Evolutionary conservation across 2,329 filamentous ascomycete genomes (phyloP).

Genomic region (Fusarium sp.): DNA sequence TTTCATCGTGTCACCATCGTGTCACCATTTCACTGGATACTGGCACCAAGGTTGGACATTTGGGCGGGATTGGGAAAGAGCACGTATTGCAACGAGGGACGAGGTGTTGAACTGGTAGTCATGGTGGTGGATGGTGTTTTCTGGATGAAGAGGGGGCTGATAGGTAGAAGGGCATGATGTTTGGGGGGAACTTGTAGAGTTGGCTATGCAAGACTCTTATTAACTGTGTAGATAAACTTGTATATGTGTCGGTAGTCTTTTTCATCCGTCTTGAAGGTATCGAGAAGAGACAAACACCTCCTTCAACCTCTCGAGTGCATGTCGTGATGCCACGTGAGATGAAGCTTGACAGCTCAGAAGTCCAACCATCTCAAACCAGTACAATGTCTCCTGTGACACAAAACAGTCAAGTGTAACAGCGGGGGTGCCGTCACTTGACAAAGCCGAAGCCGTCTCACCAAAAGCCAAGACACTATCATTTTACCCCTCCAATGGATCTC

Average conservation of each 20-base stretch:
- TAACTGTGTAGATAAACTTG: neutral
- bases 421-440: neutral
- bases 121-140: neutral
- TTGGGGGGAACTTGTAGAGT: neutral
- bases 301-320: neutral
- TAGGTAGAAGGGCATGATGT: neutral
- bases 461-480: neutral
- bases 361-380: neutral
- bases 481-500: neutral
- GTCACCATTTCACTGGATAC: constrained; percentile 17
- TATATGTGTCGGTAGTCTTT: accelerated
- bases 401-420: neutral
- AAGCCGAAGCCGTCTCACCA: neutral
- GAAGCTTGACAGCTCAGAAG: neutral
- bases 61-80: neutral
- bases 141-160: neutral
- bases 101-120: neutral
- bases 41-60: neutral
- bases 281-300: neutral
- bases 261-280: neutral
- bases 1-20: constrained; percentile 27
- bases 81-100: neutral
- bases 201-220: neutral
- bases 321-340: neutral
- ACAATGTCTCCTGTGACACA: neutral